Percentiles rank a stretch among this genome's conserved stretches.
These are phyloP conservation scores for Nemania abortiva DNA, from an alignment of 2,329 filamentous ascomycete genomes.

Conservation along the genomic window DNA sequence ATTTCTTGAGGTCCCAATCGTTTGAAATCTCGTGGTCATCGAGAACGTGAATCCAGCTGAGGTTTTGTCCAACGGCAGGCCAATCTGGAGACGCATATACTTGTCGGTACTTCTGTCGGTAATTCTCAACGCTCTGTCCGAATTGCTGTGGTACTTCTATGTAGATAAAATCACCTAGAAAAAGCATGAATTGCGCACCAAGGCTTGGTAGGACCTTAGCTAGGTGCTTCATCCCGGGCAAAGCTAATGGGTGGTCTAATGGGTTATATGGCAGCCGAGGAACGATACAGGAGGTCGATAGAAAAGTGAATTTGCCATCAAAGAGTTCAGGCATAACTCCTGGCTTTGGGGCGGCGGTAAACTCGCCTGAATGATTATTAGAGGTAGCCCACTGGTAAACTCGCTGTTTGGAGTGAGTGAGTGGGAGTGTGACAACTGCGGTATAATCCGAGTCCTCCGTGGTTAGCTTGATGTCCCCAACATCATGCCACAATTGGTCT, in stretches of 20 bases:
- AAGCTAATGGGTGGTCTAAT: slow-evolving; percentile 82
- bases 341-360: slow-evolving; percentile 78
- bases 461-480: slow-evolving; percentile 73
- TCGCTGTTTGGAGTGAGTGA: slow-evolving; percentile 75
- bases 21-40: slow-evolving; percentile 98
- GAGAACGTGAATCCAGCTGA: slow-evolving; percentile 98
- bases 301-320: slow-evolving; percentile 84
- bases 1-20: slow-evolving; percentile 87
- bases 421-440: slow-evolving; percentile 72
- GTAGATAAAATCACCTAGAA: slow-evolving; percentile 90
- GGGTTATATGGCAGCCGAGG: slow-evolving; percentile 90
- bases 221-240: slow-evolving; percentile 83
- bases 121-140: slow-evolving; percentile 78
- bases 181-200: slow-evolving; percentile 82
- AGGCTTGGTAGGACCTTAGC: slow-evolving; percentile 78
- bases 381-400: slow-evolving; percentile 87
- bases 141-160: slow-evolving; percentile 87
- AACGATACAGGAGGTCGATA: slow-evolving; percentile 94
- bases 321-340: slow-evolving; percentile 71
- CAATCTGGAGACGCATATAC: slow-evolving; percentile 97
- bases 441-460: slow-evolving; percentile 87
- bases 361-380: slow-evolving; percentile 86
- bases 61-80: slow-evolving; percentile 76
- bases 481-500: slow-evolving; percentile 73
- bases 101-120: slow-evolving; percentile 91